Percentiles rank a stretch among this genome's conserved stretches.
Conservation (phyloP, 441 rosid genomes). For the Daphne laureola region DNA sequence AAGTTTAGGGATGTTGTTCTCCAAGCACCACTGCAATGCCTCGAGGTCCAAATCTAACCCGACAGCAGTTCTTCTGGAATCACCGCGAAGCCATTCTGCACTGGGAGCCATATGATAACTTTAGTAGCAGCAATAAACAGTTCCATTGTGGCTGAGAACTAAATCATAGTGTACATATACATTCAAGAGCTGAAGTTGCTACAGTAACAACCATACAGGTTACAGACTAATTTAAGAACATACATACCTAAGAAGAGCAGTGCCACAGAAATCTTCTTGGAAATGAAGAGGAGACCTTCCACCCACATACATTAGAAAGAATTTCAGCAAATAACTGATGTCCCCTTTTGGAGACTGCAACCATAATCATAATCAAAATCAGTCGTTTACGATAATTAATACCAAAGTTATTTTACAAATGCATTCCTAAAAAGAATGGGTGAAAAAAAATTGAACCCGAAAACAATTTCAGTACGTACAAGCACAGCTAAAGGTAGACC, state of each 20-base stretch:
- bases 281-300: slow-evolving; percentile 80
- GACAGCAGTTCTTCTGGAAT: slow-evolving; percentile 71
- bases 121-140: too few relatives aligned
- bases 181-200: not conserved
- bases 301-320: slow-evolving; percentile 72
- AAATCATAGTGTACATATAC: too few relatives aligned
- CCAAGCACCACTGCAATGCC: slow-evolving; percentile 79
- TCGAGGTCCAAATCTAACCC: slow-evolving; percentile 83
- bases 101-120: slow-evolving; percentile 26
- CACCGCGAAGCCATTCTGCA: slow-evolving; percentile 71
- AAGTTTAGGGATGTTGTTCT: slow-evolving; percentile 57
- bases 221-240: not conserved
- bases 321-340: slow-evolving; percentile 81
- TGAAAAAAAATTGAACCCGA: not conserved
- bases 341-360: slow-evolving; percentile 93
- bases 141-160: too few relatives aligned
- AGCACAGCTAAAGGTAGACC: not conserved
- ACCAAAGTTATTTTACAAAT: too few relatives aligned
- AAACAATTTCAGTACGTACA: not conserved
- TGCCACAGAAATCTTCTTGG: slow-evolving; percentile 94
- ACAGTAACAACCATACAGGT: not conserved
- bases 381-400: too few relatives aligned
- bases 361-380: slow-evolving; percentile 2
- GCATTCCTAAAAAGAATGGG: too few relatives aligned
- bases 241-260: slow-evolving; percentile 71